A percentile compares a stretch with the other conserved stretches of the same genome.
Conservation (phyloP, 345 rosid species). For the Pugionium cornutum region DNA sequence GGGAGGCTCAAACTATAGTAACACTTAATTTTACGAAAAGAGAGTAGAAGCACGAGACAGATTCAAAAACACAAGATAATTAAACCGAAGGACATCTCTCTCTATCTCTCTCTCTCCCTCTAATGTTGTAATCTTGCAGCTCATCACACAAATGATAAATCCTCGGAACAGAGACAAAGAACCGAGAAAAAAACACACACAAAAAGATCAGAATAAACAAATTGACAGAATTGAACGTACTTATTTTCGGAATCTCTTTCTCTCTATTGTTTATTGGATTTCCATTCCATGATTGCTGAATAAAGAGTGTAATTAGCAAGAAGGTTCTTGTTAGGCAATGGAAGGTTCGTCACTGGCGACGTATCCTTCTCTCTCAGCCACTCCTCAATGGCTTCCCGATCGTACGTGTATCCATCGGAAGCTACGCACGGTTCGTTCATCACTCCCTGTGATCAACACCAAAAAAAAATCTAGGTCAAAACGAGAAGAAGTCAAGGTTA, state of each 20-base stretch:
- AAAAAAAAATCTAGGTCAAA: neutral
- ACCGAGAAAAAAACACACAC: constrained; percentile 17
- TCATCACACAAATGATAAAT: constrained; percentile 29
- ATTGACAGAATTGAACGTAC: constrained; percentile 1
- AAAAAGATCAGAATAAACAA: constrained; percentile 12
- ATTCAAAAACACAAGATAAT: neutral
- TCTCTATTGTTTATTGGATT: constrained; percentile 45
- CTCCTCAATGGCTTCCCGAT: constrained; percentile 62
- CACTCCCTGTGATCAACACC: constrained; percentile 52
- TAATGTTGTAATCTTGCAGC: constrained; percentile 18
- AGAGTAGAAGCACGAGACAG: constrained; percentile 7
- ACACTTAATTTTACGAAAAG: neutral
- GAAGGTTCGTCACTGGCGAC: constrained; percentile 70
- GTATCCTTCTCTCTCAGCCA: constrained; percentile 64
- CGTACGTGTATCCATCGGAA: constrained; percentile 83
- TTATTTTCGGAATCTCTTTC: neutral
- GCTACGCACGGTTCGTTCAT: constrained; percentile 90
- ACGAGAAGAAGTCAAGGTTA: neutral
- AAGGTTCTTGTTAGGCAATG: constrained; percentile 60
- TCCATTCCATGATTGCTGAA: constrained; percentile 77
- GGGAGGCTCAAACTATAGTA: neutral
- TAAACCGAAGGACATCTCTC: constrained; percentile 5
- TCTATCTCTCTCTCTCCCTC: neutral
- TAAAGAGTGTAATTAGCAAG: constrained; percentile 72
- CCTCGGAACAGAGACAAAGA: constrained; percentile 10